Base-by-base conservation (phyloP, 2,329 filamentous ascomycete species). In the Coniella vitis region DNA sequence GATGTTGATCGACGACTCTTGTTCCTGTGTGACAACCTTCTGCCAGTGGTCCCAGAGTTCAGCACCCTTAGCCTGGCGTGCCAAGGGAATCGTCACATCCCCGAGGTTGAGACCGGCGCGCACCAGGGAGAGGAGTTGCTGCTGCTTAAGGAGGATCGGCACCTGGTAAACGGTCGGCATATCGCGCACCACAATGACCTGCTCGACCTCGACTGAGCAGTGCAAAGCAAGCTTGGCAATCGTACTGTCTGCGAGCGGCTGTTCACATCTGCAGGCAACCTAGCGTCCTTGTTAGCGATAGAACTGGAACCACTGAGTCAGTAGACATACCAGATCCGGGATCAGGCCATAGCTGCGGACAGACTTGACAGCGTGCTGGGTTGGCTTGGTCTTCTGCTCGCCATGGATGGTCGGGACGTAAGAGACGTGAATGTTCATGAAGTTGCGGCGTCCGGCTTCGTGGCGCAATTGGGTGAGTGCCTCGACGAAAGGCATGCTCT, bases 381-480 rank as follows among this genome's bases (percentile, higher is more conserved):
- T 98, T 0, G 93, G 93, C 72, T 97, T 97, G 9, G 90, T 97
- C 79, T 97, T 97, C 67, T 95, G 83, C 73, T 97, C 78, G 37
- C 77, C 76, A 50, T 76, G 55, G 8, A 66, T 56, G 31, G 91
- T 78, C 1, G 90, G 93, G 31, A 97, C 84, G 59, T 90, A 87
- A 4, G 86, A 90, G 54, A 96, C 91, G 67, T 90, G 84, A 57
- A 96, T 94, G 64, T 89, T 85, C 63, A 90, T 70, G 65, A 95
- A 94, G 70, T 95, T 91, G 63, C 81, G 78, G 62, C 80, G 82
- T 58, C 86, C 87, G 20, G 79, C 82, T 54, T 83, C 77, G 57
- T 85, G 75, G 57, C 84, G 77, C 55, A 95, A 74, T 69, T 95
- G 88, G 45, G 80, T 82, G 65, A 96, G 74, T 7, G 90, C 90